phyloP scores from a whole-genome alignment of 495 filamentous ascomycete genomes.

The Tuber aestivum region DNA sequence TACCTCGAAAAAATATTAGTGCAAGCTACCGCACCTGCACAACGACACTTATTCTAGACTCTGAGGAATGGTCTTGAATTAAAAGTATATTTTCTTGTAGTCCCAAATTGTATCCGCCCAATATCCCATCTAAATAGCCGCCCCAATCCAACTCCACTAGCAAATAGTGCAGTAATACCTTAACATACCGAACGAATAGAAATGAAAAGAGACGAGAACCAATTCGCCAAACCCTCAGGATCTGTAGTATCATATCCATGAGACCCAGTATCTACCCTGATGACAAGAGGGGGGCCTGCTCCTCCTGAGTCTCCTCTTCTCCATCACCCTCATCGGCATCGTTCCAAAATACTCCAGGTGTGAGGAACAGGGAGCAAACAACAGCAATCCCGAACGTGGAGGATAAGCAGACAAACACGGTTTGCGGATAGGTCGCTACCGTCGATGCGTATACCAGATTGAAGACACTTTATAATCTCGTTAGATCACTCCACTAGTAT shows the following conservation, averaged over 20 bases:
- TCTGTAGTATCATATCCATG: neutral
- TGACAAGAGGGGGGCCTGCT: neutral
- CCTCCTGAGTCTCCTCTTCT: slow-evolving; percentile 13
- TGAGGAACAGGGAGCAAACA: slow-evolving; percentile 58
- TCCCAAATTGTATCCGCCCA: neutral
- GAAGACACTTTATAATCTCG: slow-evolving; percentile 50
- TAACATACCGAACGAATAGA: neutral
- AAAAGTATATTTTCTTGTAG: neutral
- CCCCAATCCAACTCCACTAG: neutral
- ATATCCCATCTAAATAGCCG: neutral
- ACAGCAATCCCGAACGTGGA: slow-evolving; percentile 60
- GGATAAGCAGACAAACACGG: slow-evolving; percentile 71
- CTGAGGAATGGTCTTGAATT: neutral
- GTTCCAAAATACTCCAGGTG: slow-evolving; percentile 24
- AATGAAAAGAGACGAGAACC: neutral
- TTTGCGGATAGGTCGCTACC: slow-evolving; percentile 67
- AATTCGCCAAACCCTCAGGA: neutral
- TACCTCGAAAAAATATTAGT: neutral
- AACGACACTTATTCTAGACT: neutral
- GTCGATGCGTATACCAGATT: slow-evolving; percentile 79
- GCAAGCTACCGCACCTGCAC: neutral
- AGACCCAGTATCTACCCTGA: neutral
- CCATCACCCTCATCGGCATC: slow-evolving; percentile 10
- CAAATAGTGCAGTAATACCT: neutral
- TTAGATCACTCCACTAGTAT: neutral